A percentile compares a stretch with the other conserved stretches of the same genome.
phyloP scores from a whole-genome alignment of 495 filamentous ascomycete species.

The Venustampulla echinocandica region DNA sequence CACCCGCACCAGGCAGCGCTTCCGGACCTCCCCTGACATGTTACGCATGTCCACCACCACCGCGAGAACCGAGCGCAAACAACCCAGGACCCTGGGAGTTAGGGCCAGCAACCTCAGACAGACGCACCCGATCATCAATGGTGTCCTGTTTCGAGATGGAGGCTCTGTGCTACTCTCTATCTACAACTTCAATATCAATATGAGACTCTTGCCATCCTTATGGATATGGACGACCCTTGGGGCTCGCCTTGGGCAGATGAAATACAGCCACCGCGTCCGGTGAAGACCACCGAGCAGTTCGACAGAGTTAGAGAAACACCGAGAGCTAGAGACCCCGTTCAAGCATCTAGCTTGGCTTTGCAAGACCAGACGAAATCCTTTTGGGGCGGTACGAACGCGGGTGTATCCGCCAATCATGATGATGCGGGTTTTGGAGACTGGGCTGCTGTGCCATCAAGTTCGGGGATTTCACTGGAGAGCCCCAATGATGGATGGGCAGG shows the following conservation, averaged over 20 bases:
- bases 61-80: neutral
- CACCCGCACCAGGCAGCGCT: neutral
- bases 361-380: constrained; percentile 13
- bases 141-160: constrained; percentile 3
- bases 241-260: constrained; percentile 43
- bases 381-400: constrained; percentile 15
- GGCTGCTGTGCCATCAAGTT: constrained; percentile 6
- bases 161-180: neutral
- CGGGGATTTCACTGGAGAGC: constrained; percentile 8
- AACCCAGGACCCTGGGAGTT: no score
- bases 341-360: constrained; percentile 5
- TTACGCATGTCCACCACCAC: neutral
- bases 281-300: neutral
- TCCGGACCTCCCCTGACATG: neutral
- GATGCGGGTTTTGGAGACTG: constrained; percentile 35
- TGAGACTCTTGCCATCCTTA: constrained; percentile 17
- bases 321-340: constrained; percentile 9
- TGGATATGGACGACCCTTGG: constrained; percentile 51
- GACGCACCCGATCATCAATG: neutral
- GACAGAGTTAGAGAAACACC: neutral
- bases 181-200: constrained; percentile 19
- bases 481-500: constrained; percentile 5
- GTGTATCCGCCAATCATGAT: neutral
- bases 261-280: constrained; percentile 6
- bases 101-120: neutral